These are phyloP conservation scores for Diaporthe eres DNA, from an alignment of 2,329 filamentous ascomycete species.

Conservation along the genomic window DNA sequence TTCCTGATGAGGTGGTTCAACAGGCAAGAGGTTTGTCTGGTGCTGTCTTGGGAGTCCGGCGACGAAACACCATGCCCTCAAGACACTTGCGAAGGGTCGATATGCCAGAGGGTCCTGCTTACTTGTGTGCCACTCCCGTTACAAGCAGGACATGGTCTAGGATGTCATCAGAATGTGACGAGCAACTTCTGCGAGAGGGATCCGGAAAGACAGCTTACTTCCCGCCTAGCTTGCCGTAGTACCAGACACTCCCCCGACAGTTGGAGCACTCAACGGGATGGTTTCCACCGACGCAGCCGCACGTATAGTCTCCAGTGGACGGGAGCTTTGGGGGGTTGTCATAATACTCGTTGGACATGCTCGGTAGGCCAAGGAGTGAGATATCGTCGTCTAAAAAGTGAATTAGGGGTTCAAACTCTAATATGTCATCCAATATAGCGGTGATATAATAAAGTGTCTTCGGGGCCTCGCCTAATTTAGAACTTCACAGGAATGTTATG, in stretches of 20 bases:
- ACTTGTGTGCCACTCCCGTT: constrained; percentile 23
- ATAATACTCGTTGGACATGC: constrained; percentile 37
- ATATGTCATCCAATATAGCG: neutral
- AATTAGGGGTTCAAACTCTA: neutral
- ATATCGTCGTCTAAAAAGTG: neutral
- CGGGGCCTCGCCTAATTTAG: neutral
- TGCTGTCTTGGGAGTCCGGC: neutral
- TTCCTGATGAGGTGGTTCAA: neutral
- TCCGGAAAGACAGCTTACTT: neutral
- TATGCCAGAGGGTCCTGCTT: neutral
- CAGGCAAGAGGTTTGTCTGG: neutral
- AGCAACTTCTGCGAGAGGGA: neutral
- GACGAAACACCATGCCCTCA: neutral
- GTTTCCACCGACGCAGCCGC: constrained; percentile 44
- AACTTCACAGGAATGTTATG: too few species aligned
- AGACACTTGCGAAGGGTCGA: neutral
- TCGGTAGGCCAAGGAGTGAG: neutral
- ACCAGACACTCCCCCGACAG: constrained; percentile 19
- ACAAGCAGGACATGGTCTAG: constrained; percentile 23
- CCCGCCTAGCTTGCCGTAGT: constrained; percentile 28
- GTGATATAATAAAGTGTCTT: neutral
- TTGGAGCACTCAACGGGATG: constrained; percentile 36
- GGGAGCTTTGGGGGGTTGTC: constrained; percentile 34
- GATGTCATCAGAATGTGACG: neutral
- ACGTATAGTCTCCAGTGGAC: constrained; percentile 40